Percentiles rank a stretch among this genome's conserved stretches.
Conservation (phyloP, 1,284 basidiomycete genomes). For the Fomitopsis pinicola region DNA sequence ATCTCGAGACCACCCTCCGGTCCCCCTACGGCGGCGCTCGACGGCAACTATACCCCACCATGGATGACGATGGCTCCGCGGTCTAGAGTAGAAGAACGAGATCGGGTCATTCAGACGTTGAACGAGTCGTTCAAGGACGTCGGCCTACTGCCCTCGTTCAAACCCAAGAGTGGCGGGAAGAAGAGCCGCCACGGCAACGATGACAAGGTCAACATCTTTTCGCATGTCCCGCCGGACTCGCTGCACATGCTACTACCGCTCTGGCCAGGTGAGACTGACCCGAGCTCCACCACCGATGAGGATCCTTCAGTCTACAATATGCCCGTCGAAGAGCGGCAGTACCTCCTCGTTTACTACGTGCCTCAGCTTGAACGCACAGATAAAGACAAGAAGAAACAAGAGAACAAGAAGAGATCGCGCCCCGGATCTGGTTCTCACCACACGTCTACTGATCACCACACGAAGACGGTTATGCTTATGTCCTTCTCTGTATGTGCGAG, state of each 20-base stretch:
- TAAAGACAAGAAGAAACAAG: conserved; percentile 27
- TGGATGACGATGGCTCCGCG: conserved; percentile 66
- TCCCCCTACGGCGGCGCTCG: conserved; percentile 16
- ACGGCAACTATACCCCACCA: conserved; percentile 43
- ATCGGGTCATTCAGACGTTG: conserved; percentile 62
- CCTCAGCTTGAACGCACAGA: conserved; percentile 34
- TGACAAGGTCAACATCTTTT: conserved; percentile 45
- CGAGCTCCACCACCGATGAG: conserved; percentile 24
- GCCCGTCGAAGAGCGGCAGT: conserved; percentile 53
- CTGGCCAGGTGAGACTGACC: conserved; percentile 73
- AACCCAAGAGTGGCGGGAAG: conserved; percentile 22
- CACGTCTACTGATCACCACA: conserved; percentile 29
- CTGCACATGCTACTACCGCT: conserved; percentile 80
- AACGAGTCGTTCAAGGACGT: conserved; percentile 76
- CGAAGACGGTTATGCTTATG: conserved; percentile 45
- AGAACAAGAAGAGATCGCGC: conserved; percentile 32
- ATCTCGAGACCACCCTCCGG: conserved; percentile 16
- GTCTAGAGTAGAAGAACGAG: conserved; percentile 59
- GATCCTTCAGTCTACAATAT: conserved; percentile 34
- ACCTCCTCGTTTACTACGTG: conserved; percentile 71
- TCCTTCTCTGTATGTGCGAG: conserved; percentile 66
- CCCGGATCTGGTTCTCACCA: conserved; percentile 23
- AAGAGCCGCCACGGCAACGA: conserved; percentile 27
- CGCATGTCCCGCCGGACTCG: conserved; percentile 58
- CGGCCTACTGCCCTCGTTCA: conserved; percentile 61